phyloP scores from a whole-genome alignment of 345 rosid genomes.

The Ailanthus altissimus region DNA sequence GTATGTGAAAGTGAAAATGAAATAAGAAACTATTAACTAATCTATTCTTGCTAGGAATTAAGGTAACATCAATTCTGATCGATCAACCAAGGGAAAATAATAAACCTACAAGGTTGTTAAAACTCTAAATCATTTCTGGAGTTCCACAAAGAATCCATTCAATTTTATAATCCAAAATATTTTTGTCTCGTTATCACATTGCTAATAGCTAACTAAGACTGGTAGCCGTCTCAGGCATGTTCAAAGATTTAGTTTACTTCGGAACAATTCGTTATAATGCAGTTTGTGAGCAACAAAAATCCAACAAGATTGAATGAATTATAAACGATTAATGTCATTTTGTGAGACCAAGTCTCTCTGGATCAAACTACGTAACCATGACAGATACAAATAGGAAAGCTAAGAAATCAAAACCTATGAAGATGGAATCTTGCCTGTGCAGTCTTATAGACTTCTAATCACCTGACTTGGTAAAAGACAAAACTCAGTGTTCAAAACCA shows the following conservation, averaged over 20 bases:
- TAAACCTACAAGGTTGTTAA: neutral
- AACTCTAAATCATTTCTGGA: neutral
- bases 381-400: neutral
- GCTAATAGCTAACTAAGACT: neutral
- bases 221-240: neutral
- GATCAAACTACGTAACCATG: neutral
- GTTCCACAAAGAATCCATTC: neutral
- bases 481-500: neutral
- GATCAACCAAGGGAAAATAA: neutral
- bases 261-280: too few relatives aligned
- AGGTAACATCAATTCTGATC: neutral
- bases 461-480: too few relatives aligned
- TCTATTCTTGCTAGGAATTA: too few relatives aligned
- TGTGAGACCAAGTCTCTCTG: too few relatives aligned
- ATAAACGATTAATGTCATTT: neutral
- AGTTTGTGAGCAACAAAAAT: too few relatives aligned
- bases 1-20: too few relatives aligned
- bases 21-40: too few relatives aligned
- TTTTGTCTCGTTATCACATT: neutral
- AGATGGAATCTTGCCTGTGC: neutral
- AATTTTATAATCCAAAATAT: too few relatives aligned
- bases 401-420: neutral
- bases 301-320: too few relatives aligned
- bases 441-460: too few relatives aligned
- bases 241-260: neutral